Evolutionary conservation across 129 eudicot genomes (phyloP).

Genomic region (Escallonia herrerae): DNA sequence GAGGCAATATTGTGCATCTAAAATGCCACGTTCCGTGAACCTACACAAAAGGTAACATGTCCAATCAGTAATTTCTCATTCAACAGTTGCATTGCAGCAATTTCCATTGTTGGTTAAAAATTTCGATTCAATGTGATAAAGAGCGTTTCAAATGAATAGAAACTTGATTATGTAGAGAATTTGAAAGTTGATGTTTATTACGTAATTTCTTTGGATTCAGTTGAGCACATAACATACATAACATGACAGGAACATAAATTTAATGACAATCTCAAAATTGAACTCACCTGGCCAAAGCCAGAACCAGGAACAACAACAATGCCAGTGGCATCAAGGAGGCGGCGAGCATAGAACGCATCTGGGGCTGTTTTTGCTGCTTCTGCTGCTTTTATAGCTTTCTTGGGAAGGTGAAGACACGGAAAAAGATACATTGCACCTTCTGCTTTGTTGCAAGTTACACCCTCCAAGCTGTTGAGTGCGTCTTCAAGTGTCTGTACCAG

Average conservation of each 20-base stretch:
- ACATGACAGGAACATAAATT: too few species aligned
- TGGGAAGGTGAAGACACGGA: conserved; percentile 68
- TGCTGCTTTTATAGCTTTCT: conserved; percentile 86
- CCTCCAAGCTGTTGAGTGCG: conserved; percentile 79
- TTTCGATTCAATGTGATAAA: too few species aligned
- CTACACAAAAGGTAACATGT: conserved; percentile 20
- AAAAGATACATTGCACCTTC: conserved; percentile 99
- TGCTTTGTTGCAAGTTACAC: conserved; percentile 85
- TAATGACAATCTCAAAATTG: too few species aligned
- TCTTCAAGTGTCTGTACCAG: conserved; percentile 74
- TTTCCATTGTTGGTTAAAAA: too few species aligned
- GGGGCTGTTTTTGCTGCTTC: conserved; percentile 69
- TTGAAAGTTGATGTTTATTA: too few species aligned
- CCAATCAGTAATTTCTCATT: too few species aligned
- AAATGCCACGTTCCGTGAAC: conserved; percentile 97
- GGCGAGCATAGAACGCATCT: conserved; percentile 67
- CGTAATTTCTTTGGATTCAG: too few species aligned
- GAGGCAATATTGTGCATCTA: conserved; percentile 95
- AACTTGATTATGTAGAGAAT: too few species aligned
- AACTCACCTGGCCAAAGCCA: conserved; percentile 84
- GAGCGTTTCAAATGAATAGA: too few species aligned
- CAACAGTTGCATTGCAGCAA: too few species aligned
- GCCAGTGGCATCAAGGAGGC: conserved; percentile 83
- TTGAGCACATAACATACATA: too few species aligned
- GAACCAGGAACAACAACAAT: conserved; percentile 94